Evolutionary conservation across 2,329 filamentous ascomycete genomes (phyloP).

Genomic region (Cladosporium colombiae): DNA sequence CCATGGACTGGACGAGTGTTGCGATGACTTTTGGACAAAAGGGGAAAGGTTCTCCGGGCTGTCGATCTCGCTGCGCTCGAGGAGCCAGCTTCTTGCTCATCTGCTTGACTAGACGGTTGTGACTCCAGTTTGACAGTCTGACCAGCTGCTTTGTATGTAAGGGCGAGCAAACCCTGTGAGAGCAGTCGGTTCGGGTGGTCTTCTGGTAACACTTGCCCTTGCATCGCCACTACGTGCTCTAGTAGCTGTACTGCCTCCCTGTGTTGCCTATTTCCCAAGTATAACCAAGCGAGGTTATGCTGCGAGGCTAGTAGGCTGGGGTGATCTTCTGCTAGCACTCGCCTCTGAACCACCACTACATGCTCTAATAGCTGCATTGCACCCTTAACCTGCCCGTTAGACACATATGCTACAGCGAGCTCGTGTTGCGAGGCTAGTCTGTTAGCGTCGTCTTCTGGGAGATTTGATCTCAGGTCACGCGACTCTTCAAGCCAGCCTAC

Average conservation of each 20-base stretch:
- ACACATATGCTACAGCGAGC: conserved; percentile 31
- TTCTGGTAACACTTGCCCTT: background rate
- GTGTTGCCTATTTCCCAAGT: conserved; percentile 15
- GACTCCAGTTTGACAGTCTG: background rate
- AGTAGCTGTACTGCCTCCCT: conserved; percentile 30
- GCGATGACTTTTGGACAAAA: background rate
- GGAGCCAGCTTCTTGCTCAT: background rate
- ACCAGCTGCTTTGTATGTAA: background rate
- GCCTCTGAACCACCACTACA: background rate
- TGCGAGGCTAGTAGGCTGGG: background rate
- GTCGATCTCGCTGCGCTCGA: background rate
- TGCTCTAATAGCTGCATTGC: background rate
- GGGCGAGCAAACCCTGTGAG: background rate
- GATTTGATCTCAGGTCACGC: background rate
- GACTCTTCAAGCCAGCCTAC: background rate
- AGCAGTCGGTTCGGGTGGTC: background rate
- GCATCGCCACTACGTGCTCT: conserved; percentile 26
- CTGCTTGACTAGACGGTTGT: background rate
- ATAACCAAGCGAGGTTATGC: background rate
- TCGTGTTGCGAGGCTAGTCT: background rate
- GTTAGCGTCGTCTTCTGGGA: background rate
- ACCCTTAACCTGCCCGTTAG: background rate
- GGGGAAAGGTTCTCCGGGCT: background rate
- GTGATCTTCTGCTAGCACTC: background rate
- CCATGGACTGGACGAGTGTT: background rate